Evolutionary conservation across 2,329 filamentous ascomycete species (phyloP), one percentile per base, ranked within the genome.

Genomic region (Neofusicoccum parvum): DNA sequence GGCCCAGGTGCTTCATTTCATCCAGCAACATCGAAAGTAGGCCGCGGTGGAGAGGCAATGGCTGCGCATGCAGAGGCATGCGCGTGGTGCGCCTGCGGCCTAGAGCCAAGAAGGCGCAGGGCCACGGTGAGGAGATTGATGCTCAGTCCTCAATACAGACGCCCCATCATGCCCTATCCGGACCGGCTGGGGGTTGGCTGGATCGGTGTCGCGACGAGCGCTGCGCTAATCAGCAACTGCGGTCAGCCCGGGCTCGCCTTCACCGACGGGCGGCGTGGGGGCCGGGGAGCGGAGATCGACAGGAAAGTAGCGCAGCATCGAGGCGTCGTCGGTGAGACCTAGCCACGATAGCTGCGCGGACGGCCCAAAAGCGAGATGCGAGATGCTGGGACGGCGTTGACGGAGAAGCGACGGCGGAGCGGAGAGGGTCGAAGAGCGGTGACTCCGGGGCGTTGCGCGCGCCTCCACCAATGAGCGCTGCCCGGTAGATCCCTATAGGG

Each of bases 261-360:
- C 62, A 64, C 62, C 62, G 62, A 64, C 49, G 49, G 27, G 37
- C 37, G 62, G 50, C 62, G 39, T 48, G 50, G 62, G 62, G 48
- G 62, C 49, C 37, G 23, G 59, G 41, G 34, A 41, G 46, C 46
- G 37, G n/a, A 34, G 56, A 60, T 60, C 43, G 56, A 45, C 56
- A 34, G 11, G 10, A 15, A 32, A 27, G 34, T 34, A 5, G 54
- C 54, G 20, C 20, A 50, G 20, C 20, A 50, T 27, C 27, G 32
- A 54, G 6, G 10, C 37, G 15, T 58, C 53, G 36, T 58, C 37
- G 54, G 54, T 59, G 54, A 59, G 39, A 34, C 17, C 34, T 11
- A 54, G 50, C 15, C 9, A 17, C 15, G n/a, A n/a, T 17, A n/a
- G 32, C 32, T 53, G 11, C 34, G 50, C 34, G 11, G 50, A 23